phyloP scores from a whole-genome alignment of 805 yeast species.

The Teunomyces funiuensis region DNA sequence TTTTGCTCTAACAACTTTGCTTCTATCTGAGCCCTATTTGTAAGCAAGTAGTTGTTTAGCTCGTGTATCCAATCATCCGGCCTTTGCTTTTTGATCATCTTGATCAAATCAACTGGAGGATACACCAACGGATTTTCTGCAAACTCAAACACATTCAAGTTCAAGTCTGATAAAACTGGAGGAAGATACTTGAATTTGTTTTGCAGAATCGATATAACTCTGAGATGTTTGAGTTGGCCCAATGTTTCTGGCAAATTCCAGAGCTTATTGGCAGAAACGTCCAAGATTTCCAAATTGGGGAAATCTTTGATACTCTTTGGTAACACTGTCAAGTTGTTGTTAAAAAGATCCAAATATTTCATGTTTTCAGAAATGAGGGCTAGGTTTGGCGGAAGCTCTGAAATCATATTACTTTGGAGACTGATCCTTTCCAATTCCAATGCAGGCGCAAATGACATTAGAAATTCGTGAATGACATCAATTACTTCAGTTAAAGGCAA shows the following conservation, averaged over 20 bases:
- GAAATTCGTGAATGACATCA: constrained; percentile 14
- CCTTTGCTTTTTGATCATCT: constrained; percentile 35
- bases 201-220: constrained; percentile 59
- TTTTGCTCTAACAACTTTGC: constrained; percentile 20
- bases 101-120: constrained; percentile 41
- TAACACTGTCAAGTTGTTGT: constrained; percentile 53
- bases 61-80: constrained; percentile 48
- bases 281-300: constrained; percentile 58
- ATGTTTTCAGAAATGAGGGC: constrained; percentile 41
- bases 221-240: constrained; percentile 41
- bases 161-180: constrained; percentile 50
- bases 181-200: constrained; percentile 59
- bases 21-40: constrained; percentile 34
- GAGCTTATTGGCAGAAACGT: constrained; percentile 58
- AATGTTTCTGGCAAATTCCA: constrained; percentile 40
- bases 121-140: constrained; percentile 59
- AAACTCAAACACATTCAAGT: constrained; percentile 57
- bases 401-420: constrained; percentile 51
- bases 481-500: constrained; percentile 9
- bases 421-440: constrained; percentile 47
- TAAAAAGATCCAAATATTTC: constrained; percentile 64
- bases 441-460: constrained; percentile 13
- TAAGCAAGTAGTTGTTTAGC: constrained; percentile 37
- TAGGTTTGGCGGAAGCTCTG: constrained; percentile 49
- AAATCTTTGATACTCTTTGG: constrained; percentile 44